Conservation (phyloP, 176 grass and related monocot species). For the Triticum turgidum region DNA sequence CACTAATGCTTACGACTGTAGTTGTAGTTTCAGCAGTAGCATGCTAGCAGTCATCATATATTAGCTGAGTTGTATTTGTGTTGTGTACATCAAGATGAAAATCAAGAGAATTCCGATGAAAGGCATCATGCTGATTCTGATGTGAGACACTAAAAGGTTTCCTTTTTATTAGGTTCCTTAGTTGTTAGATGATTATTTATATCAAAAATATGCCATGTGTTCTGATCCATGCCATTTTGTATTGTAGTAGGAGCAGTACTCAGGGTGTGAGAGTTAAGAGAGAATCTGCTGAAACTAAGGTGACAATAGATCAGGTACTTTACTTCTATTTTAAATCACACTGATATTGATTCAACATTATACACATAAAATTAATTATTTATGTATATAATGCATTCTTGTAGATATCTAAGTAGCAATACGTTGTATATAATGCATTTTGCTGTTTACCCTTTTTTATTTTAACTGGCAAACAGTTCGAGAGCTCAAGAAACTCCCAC, state of each 20-base stretch:
- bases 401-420: not conserved
- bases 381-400: conserved; percentile 12
- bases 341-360: not conserved
- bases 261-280: conserved; percentile 7
- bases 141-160: conserved; percentile 56
- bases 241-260: conserved; percentile 56
- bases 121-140: conserved; percentile 66
- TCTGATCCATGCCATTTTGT: conserved; percentile 6
- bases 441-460: no score
- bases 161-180: conserved; percentile 4
- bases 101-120: conserved; percentile 23
- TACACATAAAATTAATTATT: not conserved
- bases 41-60: conserved; percentile 15
- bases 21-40: not conserved
- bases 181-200: not conserved
- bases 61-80: conserved; percentile 13
- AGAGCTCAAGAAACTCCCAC: no score
- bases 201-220: not conserved
- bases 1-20: conserved; percentile 9
- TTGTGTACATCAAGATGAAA: conserved; percentile 75
- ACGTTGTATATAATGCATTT: no score
- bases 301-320: conserved; percentile 45
- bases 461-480: no score
- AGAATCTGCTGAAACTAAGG: no score
- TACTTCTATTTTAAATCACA: conserved; percentile 12